phyloP scores from a whole-genome alignment of 2,329 filamentous ascomycete species.

The Exophiala sideris region DNA sequence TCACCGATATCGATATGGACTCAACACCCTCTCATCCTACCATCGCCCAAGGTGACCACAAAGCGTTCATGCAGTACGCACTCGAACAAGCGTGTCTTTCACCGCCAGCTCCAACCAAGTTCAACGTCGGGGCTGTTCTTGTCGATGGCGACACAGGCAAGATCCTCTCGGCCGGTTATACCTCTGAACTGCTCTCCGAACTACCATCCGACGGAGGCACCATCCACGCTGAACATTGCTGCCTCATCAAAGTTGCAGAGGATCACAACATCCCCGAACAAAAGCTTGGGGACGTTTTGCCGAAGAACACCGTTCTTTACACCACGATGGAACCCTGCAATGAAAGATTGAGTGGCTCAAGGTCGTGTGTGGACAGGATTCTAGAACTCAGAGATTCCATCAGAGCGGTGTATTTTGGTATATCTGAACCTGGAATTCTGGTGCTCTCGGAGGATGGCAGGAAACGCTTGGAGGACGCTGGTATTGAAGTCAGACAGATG shows the following conservation, averaged over 20 bases:
- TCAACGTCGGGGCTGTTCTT: conserved; percentile 37
- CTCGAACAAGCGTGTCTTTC: conserved; percentile 1
- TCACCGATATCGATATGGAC: neutral
- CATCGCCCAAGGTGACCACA: conserved; percentile 37
- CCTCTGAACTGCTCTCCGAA: conserved; percentile 39
- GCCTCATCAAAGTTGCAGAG: conserved; percentile 46
- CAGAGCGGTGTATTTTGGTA: conserved; percentile 40
- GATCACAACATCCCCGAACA: conserved; percentile 36
- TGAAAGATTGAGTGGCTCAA: conserved; percentile 40
- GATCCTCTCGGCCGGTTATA: conserved; percentile 45
- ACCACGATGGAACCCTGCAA: conserved; percentile 49
- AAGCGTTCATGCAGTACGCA: conserved; percentile 27
- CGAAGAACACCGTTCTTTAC: conserved; percentile 41
- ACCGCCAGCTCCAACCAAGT: conserved; percentile 5
- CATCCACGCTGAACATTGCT: conserved; percentile 45
- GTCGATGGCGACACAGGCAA: conserved; percentile 37
- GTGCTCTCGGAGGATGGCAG: conserved; percentile 34
- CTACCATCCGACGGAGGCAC: conserved; percentile 38
- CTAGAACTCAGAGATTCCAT: conserved; percentile 34
- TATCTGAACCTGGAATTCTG: conserved; percentile 40
- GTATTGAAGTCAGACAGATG: conserved; percentile 22
- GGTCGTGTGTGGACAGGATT: conserved; percentile 38
- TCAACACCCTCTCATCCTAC: neutral
- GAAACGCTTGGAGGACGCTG: conserved; percentile 23
- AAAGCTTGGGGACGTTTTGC: conserved; percentile 37